Evolutionary conservation across 1,284 basidiomycete species (phyloP), one percentile per base, ranked within the genome.

Genomic region (Malassezia nana): DNA sequence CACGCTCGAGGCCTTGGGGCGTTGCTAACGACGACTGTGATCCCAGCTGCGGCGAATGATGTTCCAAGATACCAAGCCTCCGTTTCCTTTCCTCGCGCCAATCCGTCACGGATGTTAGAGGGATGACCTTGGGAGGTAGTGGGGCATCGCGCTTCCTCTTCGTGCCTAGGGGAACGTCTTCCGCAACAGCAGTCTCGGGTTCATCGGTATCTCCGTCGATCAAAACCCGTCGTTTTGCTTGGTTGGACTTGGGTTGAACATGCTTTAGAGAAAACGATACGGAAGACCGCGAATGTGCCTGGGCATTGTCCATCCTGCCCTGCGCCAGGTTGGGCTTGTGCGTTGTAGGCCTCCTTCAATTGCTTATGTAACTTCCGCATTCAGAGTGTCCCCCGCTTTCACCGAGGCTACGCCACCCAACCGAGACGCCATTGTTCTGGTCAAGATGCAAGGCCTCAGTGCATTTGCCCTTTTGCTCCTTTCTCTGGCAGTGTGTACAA

Each of bases 51-150:
- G 56, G 31, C 4, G 63, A 53, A 30, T 65, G 55, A 12, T 53
- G 25, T 2, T 56, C 59, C 9, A 59, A 33, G 24, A 56, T 10
- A 4, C 68, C 68, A 10, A 69, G 41, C 2, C 67, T 58, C 29
- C 58, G 48, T 42, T 64, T 69, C 16, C 67, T 51, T 20, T 69
- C 68, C 24, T 69, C 58, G 12, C 64, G 54, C 68, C 68, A 71
- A 46, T 71, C 63, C 13, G 53, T 43, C 24, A 60, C 57, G 31
- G 62, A 49, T 12, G 49, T 16, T 18, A 66, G 48, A 10, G 64
- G 64, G 10, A 66, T 66, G n/a, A 64, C 48, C 3, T 59, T 60
- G 0, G 55, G 47, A 29, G 16, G 25, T 9, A 22, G 25, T 3
- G n/a, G 2, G 9, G 25, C 28, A 33, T 41, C 46, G 18, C 46